Base-by-base conservation (phyloP, 2,329 filamentous ascomycete genomes). In the Aspergillus calidoustus region DNA sequence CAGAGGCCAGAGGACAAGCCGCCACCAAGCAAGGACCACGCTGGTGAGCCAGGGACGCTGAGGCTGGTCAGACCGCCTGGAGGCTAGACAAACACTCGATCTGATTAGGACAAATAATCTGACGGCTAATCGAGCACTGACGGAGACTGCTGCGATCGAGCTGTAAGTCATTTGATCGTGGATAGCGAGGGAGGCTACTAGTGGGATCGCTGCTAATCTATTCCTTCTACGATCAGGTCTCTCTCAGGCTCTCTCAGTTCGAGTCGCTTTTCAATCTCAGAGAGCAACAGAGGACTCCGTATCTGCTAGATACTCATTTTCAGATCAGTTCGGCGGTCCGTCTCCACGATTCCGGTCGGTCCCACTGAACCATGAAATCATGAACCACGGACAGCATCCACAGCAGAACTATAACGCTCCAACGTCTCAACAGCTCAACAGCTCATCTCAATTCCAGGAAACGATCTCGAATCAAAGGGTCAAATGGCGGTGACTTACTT, bases 161-260 rank as follows among this genome's bases (percentile, higher is more conserved):
- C 66, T 68, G 66, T 67, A 68, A 68, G 66, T 68, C 64, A 68
- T 68, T 66, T 54, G 66, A 69, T 68, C 67, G 67, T 64, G 63
- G 64, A 67, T 68, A 64, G 68, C 67, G 65, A 28, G 25, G 4
- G 25, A 28, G 25, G 6, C 25, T 4, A 28, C 66, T 69, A 60
- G 66, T 59, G 66, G 54, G 55, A 46, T 50, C 44, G 49, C 54
- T 52, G 2, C 9, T n/a, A 17, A 47, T n/a, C 44, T 19, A 4
- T 47, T 9, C 5, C 44, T 22, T 19, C 44, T 47, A 7, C n/a
- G 7, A 22, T 19, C n/a, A 47, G 3, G 44, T 3, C n/a, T 47
- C n/a, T 47, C 25, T 28, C 25, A 7, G 25, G 4, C 4, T 28
- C 25, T 28, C 25, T 4, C 25, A 28, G 25, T 28, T 28, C 25